Base-by-base conservation (phyloP, 371 early-diverging fungal genomes). In the Cokeromyces recurvatus region DNA sequence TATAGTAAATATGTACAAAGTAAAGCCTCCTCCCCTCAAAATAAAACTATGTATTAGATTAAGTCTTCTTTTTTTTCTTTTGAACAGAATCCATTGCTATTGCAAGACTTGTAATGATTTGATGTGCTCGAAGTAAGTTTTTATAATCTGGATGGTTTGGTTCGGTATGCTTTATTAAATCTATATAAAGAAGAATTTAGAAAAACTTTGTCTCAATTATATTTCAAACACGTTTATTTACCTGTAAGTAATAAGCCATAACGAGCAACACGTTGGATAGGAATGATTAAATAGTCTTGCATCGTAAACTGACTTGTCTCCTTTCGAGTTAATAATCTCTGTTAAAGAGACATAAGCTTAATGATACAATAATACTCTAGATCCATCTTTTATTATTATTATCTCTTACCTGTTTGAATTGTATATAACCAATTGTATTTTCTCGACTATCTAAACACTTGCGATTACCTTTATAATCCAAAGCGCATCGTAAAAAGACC, bases 21-120 rank as follows among this genome's bases (percentile, higher is more conserved):
- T n/a, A n/a, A n/a, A n/a, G n/a, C n/a, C n/a, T n/a, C n/a, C n/a
- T n/a, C n/a, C n/a, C n/a, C n/a, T n/a, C n/a, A n/a, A n/a, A n/a
- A n/a, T n/a, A n/a, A n/a, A n/a, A n/a, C n/a, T n/a, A n/a, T 43
- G 31, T 43, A 29, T 43, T 43, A 16, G 19, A 34, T 43, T 27
- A 50, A 11, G 36, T 16, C 37, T 43, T 50, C 10, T 50, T 50
- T 27, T 51, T 38, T 15, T 51, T 51, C 34, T 44, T 55, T 52
- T 73, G 74, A 22, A 60, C 62, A n/a, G 65, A 59, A 24, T 73
- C 59, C 74, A 73, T 73, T 8, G 69, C 69, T 20, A 47, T 22
- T 2, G 74, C 68, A 22, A 71, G 57, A 41, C 66, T 58, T 14
- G 46, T 51, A 39, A 77, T 51, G 12, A 59, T 53, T 31, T 68